These are phyloP conservation scores for Fusarium albidum DNA, from an alignment of 2,329 filamentous ascomycete genomes.

Conservation along the genomic window DNA sequence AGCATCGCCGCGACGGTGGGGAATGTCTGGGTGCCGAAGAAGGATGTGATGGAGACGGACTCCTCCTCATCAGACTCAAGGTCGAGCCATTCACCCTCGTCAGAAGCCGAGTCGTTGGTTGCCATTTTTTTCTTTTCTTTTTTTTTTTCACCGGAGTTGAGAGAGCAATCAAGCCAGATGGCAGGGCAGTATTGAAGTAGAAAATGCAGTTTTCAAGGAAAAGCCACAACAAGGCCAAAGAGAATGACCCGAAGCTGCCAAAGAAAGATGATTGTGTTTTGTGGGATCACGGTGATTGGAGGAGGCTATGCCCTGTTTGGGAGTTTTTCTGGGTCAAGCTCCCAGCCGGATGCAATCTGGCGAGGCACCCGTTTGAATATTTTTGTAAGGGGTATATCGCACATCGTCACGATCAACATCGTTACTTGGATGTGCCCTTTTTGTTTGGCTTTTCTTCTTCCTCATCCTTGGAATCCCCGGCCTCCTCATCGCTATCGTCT, in stretches of 20 bases:
- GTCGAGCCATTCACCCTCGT: conserved; percentile 61
- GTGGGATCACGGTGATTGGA: conserved; percentile 49
- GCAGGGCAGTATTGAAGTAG: conserved; percentile 48
- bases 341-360: conserved; percentile 39
- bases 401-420: conserved; percentile 7
- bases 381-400: conserved; percentile 41
- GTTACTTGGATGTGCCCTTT: conserved; percentile 4
- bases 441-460: conserved; percentile 4
- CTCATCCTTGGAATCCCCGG: conserved; percentile 3
- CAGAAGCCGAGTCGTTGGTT: conserved; percentile 41
- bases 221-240: conserved; percentile 13
- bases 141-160: conserved; percentile 16
- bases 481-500: conserved; percentile 17
- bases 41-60: conserved; percentile 67
- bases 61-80: conserved; percentile 72
- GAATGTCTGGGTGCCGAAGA: conserved; percentile 74
- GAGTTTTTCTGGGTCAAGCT: conserved; percentile 32
- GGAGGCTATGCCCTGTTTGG: conserved; percentile 41
- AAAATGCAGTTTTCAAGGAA: conserved; percentile 39
- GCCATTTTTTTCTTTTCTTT: too few species aligned
- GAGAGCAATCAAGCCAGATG: conserved; percentile 27
- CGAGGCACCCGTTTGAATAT: conserved; percentile 39
- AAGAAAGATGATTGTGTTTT: conserved; percentile 37
- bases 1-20: conserved; percentile 72
- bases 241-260: conserved; percentile 7